These are phyloP conservation scores for Auriscalpium vulgare DNA, from an alignment of 768 basidiomycete genomes.

Conservation along the genomic window DNA sequence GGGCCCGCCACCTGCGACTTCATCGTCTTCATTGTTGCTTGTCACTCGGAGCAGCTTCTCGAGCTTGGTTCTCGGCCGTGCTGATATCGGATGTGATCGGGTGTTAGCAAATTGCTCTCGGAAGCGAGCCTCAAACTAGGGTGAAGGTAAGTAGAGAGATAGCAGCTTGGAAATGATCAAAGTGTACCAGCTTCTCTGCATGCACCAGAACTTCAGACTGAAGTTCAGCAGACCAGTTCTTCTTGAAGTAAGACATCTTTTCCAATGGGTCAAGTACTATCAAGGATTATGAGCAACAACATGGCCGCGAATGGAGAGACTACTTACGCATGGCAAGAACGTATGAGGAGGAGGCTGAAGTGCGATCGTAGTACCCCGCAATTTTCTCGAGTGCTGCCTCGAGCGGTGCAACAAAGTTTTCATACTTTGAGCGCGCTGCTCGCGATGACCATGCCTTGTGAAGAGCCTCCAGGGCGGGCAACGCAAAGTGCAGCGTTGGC, in stretches of 20 bases:
- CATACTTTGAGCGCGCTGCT: not conserved
- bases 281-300: not conserved
- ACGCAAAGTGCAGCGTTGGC: slow-evolving; percentile 20
- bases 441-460: slow-evolving; percentile 20
- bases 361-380: not conserved
- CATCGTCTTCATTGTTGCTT: not conserved
- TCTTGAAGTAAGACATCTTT: not conserved
- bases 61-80: not conserved
- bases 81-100: too few species aligned
- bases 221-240: not conserved
- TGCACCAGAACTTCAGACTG: not conserved
- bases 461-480: slow-evolving; percentile 24
- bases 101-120: not conserved
- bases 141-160: too few species aligned
- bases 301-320: not conserved
- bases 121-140: not conserved
- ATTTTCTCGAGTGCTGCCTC: not conserved
- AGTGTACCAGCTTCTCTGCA: too few species aligned
- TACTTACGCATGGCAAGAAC: not conserved
- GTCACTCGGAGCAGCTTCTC: not conserved
- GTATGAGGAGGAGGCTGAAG: not conserved
- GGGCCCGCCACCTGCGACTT: not conserved
- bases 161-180: too few species aligned
- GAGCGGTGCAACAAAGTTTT: not conserved
- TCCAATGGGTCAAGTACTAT: not conserved